Evolutionary conservation across 768 basidiomycete genomes (phyloP), one percentile per base, ranked within the genome.

Genomic region (Auricularia cornea): DNA sequence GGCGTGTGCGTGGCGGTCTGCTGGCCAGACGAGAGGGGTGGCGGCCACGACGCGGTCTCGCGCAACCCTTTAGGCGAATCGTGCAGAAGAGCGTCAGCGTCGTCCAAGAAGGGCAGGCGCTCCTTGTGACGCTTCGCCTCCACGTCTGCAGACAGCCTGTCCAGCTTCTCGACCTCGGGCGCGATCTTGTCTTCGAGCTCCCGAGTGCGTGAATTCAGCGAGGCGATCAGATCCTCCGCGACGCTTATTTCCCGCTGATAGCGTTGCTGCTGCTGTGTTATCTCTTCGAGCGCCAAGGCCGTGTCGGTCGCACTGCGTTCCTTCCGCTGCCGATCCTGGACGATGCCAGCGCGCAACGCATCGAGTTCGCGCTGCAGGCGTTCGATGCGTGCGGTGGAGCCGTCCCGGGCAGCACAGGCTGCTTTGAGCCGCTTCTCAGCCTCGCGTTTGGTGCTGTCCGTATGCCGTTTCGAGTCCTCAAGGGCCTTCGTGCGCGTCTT

Each of bases 381-480:
- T 32, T 82, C 81, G 70, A 88, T 80, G 48, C 82, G 80, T 68
- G 79, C 80, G 26, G 73, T 78, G 0, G 88, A 82, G 62, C 80
- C 85, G 69, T 90, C 87, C 35, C 88, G 83, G 65, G 81, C 77
- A 51, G 71, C 79, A 71, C 86, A 85, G 18, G 84, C 85, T n/a
- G 81, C 78, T 69, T 86, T 89, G 64, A 95, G 80, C 68, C 87
- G 87, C 78, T 91, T 94, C 75, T 98, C 96, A 3, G 89, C 92
- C 57, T 98, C 95, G 54, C 86, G 82, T 71, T 86, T 89, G 60
- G 79, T 74, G 60, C 83, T 79, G 74, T 99, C 97, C 12, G 94
- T 92, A 31, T 78, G 78, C 33, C 96, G 87, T 74, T 88, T 90
- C 61, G 84, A 78, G 72, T 99, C 96, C 68, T 99, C 96, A 2